Percentiles rank a stretch among this genome's conserved stretches.
phyloP scores from a whole-genome alignment of 192 early-diverging fungal genomes.

The Nowakowskiella sp. region DNA sequence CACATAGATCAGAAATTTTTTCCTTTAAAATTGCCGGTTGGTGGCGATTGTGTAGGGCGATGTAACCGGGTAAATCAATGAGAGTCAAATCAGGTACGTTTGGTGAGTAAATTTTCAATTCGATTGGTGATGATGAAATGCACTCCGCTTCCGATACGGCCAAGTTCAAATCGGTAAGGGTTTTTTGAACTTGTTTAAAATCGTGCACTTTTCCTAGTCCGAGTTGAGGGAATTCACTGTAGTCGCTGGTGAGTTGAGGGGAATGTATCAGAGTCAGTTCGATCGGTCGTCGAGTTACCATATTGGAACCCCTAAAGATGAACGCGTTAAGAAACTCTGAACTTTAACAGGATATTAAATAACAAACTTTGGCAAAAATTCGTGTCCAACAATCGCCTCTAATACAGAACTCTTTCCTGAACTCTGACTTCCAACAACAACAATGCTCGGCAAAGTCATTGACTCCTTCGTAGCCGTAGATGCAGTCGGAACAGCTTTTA shows the following conservation, averaged over 20 bases:
- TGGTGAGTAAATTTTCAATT: slow-evolving; percentile 90
- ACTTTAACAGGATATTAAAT: slow-evolving; percentile 52
- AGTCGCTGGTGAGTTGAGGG: slow-evolving; percentile 43
- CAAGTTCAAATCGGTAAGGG: slow-evolving; percentile 88
- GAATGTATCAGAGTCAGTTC: slow-evolving; percentile 96
- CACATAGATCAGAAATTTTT: slow-evolving; percentile 93
- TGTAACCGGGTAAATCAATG: slow-evolving; percentile 95
- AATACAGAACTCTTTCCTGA: slow-evolving; percentile 92
- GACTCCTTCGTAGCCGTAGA: slow-evolving; percentile 44
- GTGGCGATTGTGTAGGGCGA: slow-evolving; percentile 91
- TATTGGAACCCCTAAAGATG: slow-evolving; percentile 59
- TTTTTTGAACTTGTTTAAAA: slow-evolving; percentile 84
- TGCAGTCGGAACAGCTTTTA: slow-evolving; percentile 70
- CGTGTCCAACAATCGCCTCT: slow-evolving; percentile 91
- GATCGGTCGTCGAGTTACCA: slow-evolving; percentile 93
- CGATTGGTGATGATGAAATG: slow-evolving; percentile 90
- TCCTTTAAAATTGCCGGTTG: slow-evolving; percentile 95
- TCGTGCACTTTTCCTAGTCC: slow-evolving; percentile 78
- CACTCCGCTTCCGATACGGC: slow-evolving; percentile 90
- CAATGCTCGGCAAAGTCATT: slow-evolving; percentile 73
- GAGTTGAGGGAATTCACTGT: slow-evolving; percentile 45
- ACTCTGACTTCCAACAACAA: slow-evolving; percentile 44
- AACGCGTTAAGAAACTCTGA: no score
- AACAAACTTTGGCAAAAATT: slow-evolving; percentile 83
- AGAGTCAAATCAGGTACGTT: slow-evolving; percentile 93